phyloP scores from a whole-genome alignment of 768 basidiomycete species.

The Leccinum variicolor region DNA sequence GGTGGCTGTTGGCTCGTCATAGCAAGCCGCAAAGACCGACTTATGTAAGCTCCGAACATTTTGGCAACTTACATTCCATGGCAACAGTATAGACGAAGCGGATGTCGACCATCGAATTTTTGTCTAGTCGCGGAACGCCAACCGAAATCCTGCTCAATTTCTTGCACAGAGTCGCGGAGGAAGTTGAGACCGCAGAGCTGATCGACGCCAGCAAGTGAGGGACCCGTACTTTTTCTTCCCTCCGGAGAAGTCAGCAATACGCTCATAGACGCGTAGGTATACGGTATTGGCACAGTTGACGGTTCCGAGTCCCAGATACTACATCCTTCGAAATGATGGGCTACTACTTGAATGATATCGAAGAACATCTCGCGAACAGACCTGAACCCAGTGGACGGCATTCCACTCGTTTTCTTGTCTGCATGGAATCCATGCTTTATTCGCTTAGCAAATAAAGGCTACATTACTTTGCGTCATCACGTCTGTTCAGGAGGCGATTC shows the following conservation, averaged over 20 bases:
- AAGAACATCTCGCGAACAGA: conserved; percentile 46
- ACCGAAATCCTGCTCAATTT: conserved; percentile 68
- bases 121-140: conserved; percentile 58
- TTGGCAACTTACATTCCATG: no score
- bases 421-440: not conserved
- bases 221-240: conserved; percentile 6
- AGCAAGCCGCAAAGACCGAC: conserved; percentile 1
- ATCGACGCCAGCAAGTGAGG: conserved; percentile 68
- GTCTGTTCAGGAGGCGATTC: conserved; percentile 85
- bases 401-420: not conserved
- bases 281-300: conserved; percentile 4
- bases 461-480: conserved; percentile 83
- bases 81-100: no score
- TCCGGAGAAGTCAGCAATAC: conserved; percentile 63
- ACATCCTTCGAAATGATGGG: conserved; percentile 77
- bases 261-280: conserved; percentile 76
- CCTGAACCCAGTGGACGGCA: no score
- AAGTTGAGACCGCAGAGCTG: no score
- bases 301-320: conserved; percentile 59
- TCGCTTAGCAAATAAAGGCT: conserved; percentile 74
- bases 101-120: conserved; percentile 53
- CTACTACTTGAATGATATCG: conserved; percentile 62
- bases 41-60: conserved; percentile 21
- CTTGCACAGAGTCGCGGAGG: conserved; percentile 80
- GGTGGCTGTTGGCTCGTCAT: conserved; percentile 32